phyloP scores from a whole-genome alignment of 306 rosid species.

The Cicer yamashitae region DNA sequence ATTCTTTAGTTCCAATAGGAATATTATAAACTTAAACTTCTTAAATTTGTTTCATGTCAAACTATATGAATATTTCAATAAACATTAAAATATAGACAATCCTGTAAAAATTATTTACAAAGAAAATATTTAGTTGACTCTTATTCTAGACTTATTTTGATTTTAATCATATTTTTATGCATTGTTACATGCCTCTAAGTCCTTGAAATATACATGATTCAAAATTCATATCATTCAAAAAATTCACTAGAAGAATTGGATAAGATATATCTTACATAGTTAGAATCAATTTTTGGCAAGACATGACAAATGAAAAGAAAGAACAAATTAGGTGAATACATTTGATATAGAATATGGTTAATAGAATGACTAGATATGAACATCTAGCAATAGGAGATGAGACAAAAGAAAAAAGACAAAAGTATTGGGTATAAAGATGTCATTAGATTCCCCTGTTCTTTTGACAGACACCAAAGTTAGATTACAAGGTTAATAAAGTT shows the following conservation, averaged over 20 bases:
- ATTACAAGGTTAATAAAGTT: constrained; percentile 4
- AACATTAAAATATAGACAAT: background rate
- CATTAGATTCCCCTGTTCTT: constrained; percentile 25
- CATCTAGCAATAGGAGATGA: background rate
- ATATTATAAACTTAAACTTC: constrained; percentile 8
- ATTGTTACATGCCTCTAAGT: too few relatives aligned
- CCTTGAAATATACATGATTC: too few relatives aligned
- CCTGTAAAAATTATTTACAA: background rate
- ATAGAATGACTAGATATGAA: background rate
- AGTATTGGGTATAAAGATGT: background rate
- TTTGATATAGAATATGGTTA: constrained; percentile 25
- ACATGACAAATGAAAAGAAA: constrained; percentile 32
- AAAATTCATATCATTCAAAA: too few relatives aligned
- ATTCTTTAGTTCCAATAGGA: background rate
- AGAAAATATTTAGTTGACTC: background rate
- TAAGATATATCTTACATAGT: background rate
- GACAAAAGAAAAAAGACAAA: constrained; percentile 39
- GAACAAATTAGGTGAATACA: constrained; percentile 24
- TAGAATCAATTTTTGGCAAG: constrained; percentile 25
- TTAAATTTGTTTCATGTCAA: background rate
- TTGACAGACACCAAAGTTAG: constrained; percentile 1
- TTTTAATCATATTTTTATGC: too few relatives aligned
- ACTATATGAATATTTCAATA: constrained; percentile 24
- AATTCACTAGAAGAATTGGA: background rate
- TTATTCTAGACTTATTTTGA: too few relatives aligned